Percentiles rank a stretch among this genome's conserved stretches.
Evolutionary conservation across 345 rosid species (phyloP).

Genomic region (Camelina neglecta): DNA sequence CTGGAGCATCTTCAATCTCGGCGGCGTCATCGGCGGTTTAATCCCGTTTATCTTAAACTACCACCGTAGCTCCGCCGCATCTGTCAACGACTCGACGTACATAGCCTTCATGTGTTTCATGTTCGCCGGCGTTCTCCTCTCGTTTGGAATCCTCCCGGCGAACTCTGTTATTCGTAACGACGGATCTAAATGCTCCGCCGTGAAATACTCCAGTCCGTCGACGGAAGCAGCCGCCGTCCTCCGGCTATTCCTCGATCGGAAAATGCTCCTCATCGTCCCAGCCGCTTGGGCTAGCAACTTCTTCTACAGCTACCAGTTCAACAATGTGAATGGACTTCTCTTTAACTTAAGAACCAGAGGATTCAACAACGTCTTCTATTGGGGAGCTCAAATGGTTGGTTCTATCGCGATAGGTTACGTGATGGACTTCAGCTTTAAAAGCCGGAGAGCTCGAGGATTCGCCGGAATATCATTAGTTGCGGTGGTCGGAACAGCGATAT

Average conservation of each 20-base stretch:
- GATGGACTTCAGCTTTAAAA: slow-evolving; percentile 79
- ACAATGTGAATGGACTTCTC: slow-evolving; percentile 66
- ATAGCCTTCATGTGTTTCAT: slow-evolving; percentile 83
- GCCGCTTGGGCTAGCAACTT: slow-evolving; percentile 96
- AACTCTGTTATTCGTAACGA: slow-evolving; percentile 59
- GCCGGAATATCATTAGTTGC: slow-evolving; percentile 71
- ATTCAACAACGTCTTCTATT: slow-evolving; percentile 82
- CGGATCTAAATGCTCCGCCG: slow-evolving; percentile 58
- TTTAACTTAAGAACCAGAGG: slow-evolving; percentile 86
- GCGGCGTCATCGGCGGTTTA: slow-evolving; percentile 75
- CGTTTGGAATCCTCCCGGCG: slow-evolving; percentile 63
- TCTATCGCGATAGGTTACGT: slow-evolving; percentile 68
- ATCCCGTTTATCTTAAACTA: slow-evolving; percentile 73
- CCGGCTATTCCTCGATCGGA: slow-evolving; percentile 58
- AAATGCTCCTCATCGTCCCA: slow-evolving; percentile 74
- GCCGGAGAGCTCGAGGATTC: slow-evolving; percentile 71
- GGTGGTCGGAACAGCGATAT: slow-evolving; percentile 61
- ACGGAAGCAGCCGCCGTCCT: slow-evolving; percentile 52
- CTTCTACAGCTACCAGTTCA: slow-evolving; percentile 85
- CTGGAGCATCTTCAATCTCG: slow-evolving; percentile 79
- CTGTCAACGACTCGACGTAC: slow-evolving; percentile 76
- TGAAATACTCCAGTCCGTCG: slow-evolving; percentile 55
- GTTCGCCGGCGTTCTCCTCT: slow-evolving; percentile 61
- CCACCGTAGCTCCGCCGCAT: slow-evolving; percentile 54
- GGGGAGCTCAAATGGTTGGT: slow-evolving; percentile 96